phyloP scores from a whole-genome alignment of 306 rosid species.

The Pueraria montana region DNA sequence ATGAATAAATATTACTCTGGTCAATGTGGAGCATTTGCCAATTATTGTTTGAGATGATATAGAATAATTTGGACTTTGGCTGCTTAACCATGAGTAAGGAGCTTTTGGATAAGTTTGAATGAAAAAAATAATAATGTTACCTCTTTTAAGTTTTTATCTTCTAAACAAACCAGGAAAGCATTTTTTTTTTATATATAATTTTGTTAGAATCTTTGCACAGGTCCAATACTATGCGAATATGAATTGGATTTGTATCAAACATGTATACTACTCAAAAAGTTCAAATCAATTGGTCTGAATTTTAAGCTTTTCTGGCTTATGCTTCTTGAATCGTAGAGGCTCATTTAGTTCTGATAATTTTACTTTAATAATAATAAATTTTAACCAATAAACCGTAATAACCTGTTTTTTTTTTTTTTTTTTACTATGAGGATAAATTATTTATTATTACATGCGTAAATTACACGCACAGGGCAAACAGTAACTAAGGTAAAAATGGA shows the following conservation, averaged over 20 bases:
- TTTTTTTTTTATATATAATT: too few relatives aligned
- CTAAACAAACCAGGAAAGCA: background rate
- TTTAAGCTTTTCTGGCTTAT: too few relatives aligned
- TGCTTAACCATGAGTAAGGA: background rate
- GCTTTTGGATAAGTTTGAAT: background rate
- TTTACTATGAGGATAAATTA: too few relatives aligned
- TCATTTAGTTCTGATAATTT: too few relatives aligned
- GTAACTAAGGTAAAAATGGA: background rate
- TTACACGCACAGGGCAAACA: background rate
- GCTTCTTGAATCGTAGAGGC: too few relatives aligned
- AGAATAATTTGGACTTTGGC: background rate
- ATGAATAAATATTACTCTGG: constrained; percentile 2
- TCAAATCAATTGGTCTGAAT: too few relatives aligned
- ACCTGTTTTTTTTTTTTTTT: too few relatives aligned
- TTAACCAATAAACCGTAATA: too few relatives aligned
- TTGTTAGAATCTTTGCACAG: too few relatives aligned
- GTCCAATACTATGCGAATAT: background rate
- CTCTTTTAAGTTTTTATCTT: background rate
- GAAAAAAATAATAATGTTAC: background rate
- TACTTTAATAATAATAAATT: too few relatives aligned
- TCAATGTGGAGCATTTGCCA: constrained; percentile 27
- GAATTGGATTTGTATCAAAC: too few relatives aligned
- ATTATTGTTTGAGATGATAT: background rate
- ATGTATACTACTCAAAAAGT: too few relatives aligned
- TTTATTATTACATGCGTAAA: background rate